Evolutionary conservation across 2,329 filamentous ascomycete genomes (phyloP).

Genomic region (Pseudocercospora crystallina): DNA sequence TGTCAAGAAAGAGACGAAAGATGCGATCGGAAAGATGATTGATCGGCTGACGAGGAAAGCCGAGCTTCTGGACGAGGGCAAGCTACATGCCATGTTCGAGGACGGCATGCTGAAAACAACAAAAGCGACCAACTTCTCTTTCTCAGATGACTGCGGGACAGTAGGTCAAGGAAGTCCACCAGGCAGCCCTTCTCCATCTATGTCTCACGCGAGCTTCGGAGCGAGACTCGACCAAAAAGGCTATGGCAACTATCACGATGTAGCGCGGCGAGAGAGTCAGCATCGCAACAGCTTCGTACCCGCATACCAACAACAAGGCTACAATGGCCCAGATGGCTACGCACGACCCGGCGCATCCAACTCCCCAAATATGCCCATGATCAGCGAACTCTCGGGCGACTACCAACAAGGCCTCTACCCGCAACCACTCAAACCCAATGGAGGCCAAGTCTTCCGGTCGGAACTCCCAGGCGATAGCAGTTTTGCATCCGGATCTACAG

Average conservation of each 20-base stretch:
- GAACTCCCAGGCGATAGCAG: constrained; percentile 31
- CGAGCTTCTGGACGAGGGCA: constrained; percentile 62
- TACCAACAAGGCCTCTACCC: constrained; percentile 33
- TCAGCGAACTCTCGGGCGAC: constrained; percentile 44
- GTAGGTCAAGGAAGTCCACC: constrained; percentile 16
- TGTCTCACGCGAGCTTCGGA: constrained; percentile 11
- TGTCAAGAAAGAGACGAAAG: constrained; percentile 66
- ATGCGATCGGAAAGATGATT: constrained; percentile 67
- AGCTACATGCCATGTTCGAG: constrained; percentile 67
- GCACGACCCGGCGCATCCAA: constrained; percentile 25
- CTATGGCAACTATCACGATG: constrained; percentile 33
- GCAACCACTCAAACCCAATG: constrained; percentile 22
- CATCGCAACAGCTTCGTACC: constrained; percentile 24
- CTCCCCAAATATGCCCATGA: constrained; percentile 27
- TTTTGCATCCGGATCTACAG: constrained; percentile 5
- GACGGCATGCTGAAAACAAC: constrained; percentile 63
- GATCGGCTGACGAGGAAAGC: constrained; percentile 69
- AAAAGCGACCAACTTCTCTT: constrained; percentile 38
- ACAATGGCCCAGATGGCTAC: constrained; percentile 25
- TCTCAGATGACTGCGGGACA: too few species aligned
- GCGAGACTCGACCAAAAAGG: constrained; percentile 27
- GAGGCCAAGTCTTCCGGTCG: constrained; percentile 24
- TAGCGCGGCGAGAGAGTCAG: constrained; percentile 20
- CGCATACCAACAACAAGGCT: constrained; percentile 30
- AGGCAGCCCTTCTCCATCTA: constrained; percentile 19